Evolutionary conservation across 2,329 filamentous ascomycete species (phyloP), one percentile per base, ranked within the genome.

Genomic region (Dothidotthia symphoricarpi): DNA sequence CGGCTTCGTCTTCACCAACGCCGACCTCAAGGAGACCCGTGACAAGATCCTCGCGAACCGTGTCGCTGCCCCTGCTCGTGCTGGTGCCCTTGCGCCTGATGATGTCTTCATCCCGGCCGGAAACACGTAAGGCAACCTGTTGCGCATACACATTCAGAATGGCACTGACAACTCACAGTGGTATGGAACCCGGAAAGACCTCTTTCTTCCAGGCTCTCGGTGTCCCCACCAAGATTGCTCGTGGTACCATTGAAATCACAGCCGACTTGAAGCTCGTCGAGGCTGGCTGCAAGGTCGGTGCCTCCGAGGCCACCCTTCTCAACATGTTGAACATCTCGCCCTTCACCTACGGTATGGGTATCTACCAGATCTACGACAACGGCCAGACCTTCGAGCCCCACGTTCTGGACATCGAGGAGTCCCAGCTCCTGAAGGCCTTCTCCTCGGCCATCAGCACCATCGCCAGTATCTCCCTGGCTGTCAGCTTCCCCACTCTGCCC

Each of bases 201-300:
- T 97, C 93, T 71, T 98, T 98, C 89, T 98, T 98, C 90, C 93
- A 98, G 85, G 93, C 93, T 68, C 93, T 98, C 76, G 91, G 91
- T 88, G 89, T 98, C 72, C 93, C 93, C 71, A 98, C 93, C 83
- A 98, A 98, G 89, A 98, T 98, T 78, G 93, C 93, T 72, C 93
- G 93, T 95, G 94, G 93, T 94, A 98, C 93, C 77, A 98, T 98
- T 77, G 93, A 98, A 88, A 98, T 98, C 71, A 96, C 90, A 54
- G 80, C 84, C 66, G 93, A 98, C 71, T 81, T 98, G 66, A 97
- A 96, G 87, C 87, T 98, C 73, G 86, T 97, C 68, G 89, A 95
- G 80, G 82, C 88, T 56, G 83, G 84, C 62, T 78, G 41, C 80
- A 97, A 95, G 82, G 94, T 98, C 80, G 93, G 94, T 74, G 85